phyloP scores from a whole-genome alignment of 2,329 filamentous ascomycete species.

The Scleromitrula shiraiana region DNA sequence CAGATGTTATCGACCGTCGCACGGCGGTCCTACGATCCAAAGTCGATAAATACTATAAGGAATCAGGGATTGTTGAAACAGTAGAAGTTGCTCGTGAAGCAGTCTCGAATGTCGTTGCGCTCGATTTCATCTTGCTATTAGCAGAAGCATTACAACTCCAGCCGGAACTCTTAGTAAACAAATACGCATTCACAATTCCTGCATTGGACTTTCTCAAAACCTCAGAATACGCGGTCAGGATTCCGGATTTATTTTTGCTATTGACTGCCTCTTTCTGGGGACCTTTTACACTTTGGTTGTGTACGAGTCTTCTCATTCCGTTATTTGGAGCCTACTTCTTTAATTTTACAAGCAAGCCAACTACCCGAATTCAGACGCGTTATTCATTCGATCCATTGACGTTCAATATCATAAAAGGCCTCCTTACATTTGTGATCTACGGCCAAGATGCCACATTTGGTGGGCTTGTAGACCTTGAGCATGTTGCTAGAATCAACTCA shows the following conservation, averaged over 20 bases:
- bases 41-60: slow-evolving; percentile 54
- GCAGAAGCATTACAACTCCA: slow-evolving; percentile 67
- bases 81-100: slow-evolving; percentile 59
- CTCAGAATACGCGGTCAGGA: slow-evolving; percentile 51
- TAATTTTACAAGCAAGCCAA: slow-evolving; percentile 62
- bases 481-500: slow-evolving; percentile 54
- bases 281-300: slow-evolving; percentile 66
- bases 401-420: slow-evolving; percentile 82
- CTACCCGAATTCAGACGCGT: slow-evolving; percentile 34
- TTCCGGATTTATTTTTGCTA: slow-evolving; percentile 76
- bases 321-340: slow-evolving; percentile 76
- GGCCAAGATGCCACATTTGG: slow-evolving; percentile 55
- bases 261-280: slow-evolving; percentile 77
- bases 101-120: slow-evolving; percentile 63
- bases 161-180: slow-evolving; percentile 60
- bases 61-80: slow-evolving; percentile 57
- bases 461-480: slow-evolving; percentile 51
- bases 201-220: slow-evolving; percentile 48
- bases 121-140: slow-evolving; percentile 59
- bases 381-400: slow-evolving; percentile 74
- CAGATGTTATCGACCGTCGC: slow-evolving; percentile 65
- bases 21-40: slow-evolving; percentile 59
- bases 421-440: slow-evolving; percentile 77
- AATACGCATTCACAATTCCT: slow-evolving; percentile 66
- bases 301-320: slow-evolving; percentile 65